A percentile compares a stretch with the other conserved stretches of the same genome.
phyloP scores from a whole-genome alignment of 768 basidiomycete species.

The Mrakia blollopis region DNA sequence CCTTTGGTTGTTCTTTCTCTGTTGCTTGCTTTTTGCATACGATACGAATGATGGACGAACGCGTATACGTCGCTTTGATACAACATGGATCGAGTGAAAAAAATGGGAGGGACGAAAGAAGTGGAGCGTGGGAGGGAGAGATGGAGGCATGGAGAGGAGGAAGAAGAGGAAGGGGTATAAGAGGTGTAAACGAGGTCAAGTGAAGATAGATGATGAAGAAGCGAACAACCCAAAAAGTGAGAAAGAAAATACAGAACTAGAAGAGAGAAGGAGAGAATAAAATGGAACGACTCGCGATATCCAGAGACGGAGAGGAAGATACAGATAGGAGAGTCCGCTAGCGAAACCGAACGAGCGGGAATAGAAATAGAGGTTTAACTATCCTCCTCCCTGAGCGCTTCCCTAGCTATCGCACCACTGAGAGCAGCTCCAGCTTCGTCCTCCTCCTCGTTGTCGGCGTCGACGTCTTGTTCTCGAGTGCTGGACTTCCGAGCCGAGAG shows the following conservation, averaged over 20 bases:
- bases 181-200: no score
- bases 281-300: not conserved
- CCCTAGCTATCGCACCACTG: conserved; percentile 1
- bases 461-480: not conserved
- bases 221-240: no score
- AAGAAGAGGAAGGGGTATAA: no score
- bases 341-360: not conserved
- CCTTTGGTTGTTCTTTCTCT: no score
- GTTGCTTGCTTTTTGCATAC: no score
- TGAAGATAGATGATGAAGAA: not conserved
- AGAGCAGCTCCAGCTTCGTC: conserved; percentile 6
- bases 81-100: not conserved
- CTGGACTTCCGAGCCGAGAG: not conserved
- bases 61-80: not conserved
- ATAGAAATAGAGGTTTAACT: no score
- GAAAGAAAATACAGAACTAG: not conserved
- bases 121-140: not conserved
- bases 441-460: not conserved
- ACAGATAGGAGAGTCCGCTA: not conserved
- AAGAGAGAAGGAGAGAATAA: not conserved
- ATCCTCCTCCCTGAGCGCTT: conserved; percentile 7
- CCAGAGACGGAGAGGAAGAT: not conserved
- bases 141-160: no score
- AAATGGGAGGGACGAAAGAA: not conserved
- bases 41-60: no score